Evolutionary conservation across 768 basidiomycete species (phyloP).

Genomic region (Trichaptum fuscoviolaceum): DNA sequence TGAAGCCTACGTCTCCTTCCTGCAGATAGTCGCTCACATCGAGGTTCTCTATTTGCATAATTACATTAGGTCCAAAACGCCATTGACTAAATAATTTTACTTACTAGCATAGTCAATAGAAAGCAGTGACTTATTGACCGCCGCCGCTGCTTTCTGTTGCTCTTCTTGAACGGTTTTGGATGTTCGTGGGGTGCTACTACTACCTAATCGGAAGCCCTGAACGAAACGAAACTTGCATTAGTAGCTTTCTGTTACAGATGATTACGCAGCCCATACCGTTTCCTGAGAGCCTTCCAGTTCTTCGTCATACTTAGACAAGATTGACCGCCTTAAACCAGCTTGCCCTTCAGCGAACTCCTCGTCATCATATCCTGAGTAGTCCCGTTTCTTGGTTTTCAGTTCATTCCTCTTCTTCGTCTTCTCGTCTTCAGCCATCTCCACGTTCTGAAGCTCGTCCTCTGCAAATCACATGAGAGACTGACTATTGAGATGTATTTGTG

Average conservation of each 20-base stretch:
- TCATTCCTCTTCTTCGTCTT: slow-evolving; percentile 73
- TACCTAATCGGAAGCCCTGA: slow-evolving; percentile 87
- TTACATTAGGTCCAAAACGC: slow-evolving; percentile 19
- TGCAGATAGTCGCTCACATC: slow-evolving; percentile 84
- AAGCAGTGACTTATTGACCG: slow-evolving; percentile 75
- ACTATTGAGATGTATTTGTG: slow-evolving; percentile 4
- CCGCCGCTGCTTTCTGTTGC: slow-evolving; percentile 45
- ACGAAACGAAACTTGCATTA: slow-evolving; percentile 12
- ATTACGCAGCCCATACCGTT: slow-evolving; percentile 41
- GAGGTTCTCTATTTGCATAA: slow-evolving; percentile 60
- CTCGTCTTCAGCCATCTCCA: slow-evolving; percentile 90
- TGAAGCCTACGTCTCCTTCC: slow-evolving; percentile 91
- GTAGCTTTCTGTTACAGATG: slow-evolving; percentile 5
- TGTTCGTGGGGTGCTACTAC: slow-evolving; percentile 38
- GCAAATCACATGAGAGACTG: slow-evolving; percentile 7
- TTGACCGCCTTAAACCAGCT: slow-evolving; percentile 73
- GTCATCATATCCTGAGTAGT: slow-evolving; percentile 95
- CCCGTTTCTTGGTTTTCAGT: slow-evolving; percentile 80
- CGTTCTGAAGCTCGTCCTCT: slow-evolving; percentile 98
- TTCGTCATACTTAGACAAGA: slow-evolving; percentile 93
- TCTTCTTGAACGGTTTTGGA: slow-evolving; percentile 35
- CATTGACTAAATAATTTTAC: slow-evolving; percentile 25
- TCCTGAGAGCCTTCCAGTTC: slow-evolving; percentile 72
- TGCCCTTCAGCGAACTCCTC: slow-evolving; percentile 80
- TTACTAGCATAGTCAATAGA: slow-evolving; percentile 88